These are phyloP conservation scores for Tetrahymena borealis DNA, from an alignment of 73 alveolate genomes.

Conservation along the genomic window DNA sequence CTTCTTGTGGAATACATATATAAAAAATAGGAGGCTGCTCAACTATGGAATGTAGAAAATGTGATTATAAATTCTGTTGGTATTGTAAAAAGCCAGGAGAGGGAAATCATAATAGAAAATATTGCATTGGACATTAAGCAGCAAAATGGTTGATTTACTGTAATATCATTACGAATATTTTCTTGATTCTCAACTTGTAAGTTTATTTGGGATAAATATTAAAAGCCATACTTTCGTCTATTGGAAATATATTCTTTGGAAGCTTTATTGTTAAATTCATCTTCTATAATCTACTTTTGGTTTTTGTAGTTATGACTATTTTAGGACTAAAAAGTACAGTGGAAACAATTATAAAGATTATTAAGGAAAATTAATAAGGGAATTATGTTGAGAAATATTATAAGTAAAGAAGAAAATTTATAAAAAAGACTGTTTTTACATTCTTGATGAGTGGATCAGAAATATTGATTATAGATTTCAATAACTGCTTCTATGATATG, in stretches of 20 bases:
- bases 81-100: neutral
- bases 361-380: neutral
- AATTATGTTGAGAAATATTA: neutral
- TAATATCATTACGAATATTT: neutral
- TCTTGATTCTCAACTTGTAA: neutral
- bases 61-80: neutral
- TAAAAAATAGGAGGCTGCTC: neutral
- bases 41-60: neutral
- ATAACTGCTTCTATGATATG: neutral
- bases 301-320: neutral
- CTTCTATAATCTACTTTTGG: neutral
- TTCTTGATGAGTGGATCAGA: neutral
- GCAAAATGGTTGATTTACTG: neutral
- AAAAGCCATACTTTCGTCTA: neutral
- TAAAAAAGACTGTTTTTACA: neutral
- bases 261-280: neutral
- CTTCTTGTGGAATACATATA: neutral
- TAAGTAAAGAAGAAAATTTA: neutral
- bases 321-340: neutral
- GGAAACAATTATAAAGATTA: neutral
- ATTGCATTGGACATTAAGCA: neutral
- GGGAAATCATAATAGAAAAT: neutral
- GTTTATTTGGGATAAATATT: neutral
- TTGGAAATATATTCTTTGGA: neutral
- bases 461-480: neutral